These are phyloP conservation scores for Paraconiothyrium sp. DNA, from an alignment of 2,329 filamentous ascomycete species.

Conservation along the genomic window DNA sequence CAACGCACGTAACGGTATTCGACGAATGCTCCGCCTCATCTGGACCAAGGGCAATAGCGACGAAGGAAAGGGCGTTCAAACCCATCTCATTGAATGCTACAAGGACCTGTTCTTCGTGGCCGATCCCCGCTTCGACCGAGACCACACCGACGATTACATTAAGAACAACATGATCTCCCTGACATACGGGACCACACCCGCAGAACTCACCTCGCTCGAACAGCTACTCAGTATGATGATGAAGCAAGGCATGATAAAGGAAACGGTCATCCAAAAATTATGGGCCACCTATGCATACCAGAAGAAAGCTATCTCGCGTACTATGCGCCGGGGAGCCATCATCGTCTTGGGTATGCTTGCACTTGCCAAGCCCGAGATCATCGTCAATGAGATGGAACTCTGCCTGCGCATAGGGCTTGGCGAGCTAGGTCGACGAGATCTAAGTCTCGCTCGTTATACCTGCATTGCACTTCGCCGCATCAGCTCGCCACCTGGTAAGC, in stretches of 20 bases:
- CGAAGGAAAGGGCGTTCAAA: slow-evolving; percentile 97
- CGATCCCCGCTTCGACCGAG: slow-evolving; percentile 84
- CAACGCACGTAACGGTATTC: slow-evolving; percentile 89
- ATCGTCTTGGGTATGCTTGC: slow-evolving; percentile 98
- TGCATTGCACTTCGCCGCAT: slow-evolving; percentile 93
- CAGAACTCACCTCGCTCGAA: slow-evolving; percentile 93
- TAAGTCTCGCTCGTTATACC: slow-evolving; percentile 92
- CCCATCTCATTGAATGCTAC: slow-evolving; percentile 96
- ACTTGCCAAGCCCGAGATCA: slow-evolving; percentile 89
- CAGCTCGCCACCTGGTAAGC: slow-evolving; percentile 75
- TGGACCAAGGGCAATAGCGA: slow-evolving; percentile 99
- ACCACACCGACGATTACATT: slow-evolving; percentile 94
- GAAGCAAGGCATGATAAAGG: slow-evolving; percentile 87
- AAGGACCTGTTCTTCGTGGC: slow-evolving; percentile 95
- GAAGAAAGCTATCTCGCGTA: slow-evolving; percentile 86
- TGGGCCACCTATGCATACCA: slow-evolving; percentile 98
- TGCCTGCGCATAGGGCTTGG: slow-evolving; percentile 93
- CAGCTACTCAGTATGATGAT: slow-evolving; percentile 98
- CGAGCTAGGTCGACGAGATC: slow-evolving; percentile 78
- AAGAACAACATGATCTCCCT: slow-evolving; percentile 99
- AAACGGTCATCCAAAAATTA: slow-evolving; percentile 86
- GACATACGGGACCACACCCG: slow-evolving; percentile 93
- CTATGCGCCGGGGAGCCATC: slow-evolving; percentile 89
- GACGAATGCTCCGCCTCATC: slow-evolving; percentile 94
- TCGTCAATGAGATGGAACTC: slow-evolving; percentile 92